These are phyloP conservation scores for Penicillium coprophilum DNA, from an alignment of 495 filamentous ascomycete species.

Conservation along the genomic window DNA sequence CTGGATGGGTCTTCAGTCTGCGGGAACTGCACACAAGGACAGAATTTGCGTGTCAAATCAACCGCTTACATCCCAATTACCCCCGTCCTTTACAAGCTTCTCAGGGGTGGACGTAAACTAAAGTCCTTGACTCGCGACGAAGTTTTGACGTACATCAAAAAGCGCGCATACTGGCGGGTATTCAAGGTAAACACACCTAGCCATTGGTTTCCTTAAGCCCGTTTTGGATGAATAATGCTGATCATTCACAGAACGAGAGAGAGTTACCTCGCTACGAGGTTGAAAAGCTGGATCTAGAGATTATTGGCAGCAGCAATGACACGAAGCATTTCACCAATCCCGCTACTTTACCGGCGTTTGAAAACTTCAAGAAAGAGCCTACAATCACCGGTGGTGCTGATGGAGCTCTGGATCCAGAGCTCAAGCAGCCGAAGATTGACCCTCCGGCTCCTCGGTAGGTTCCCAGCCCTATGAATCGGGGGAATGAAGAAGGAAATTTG, in stretches of 20 bases:
- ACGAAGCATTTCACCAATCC: conserved; percentile 9
- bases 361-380: conserved; percentile 13
- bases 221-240: not conserved
- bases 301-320: conserved; percentile 16
- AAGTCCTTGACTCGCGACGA: conserved; percentile 5
- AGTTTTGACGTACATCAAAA: conserved; percentile 3
- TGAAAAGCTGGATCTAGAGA: conserved; percentile 11
- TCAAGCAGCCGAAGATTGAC: conserved; percentile 10
- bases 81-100: conserved; percentile 7
- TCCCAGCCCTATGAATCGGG: not conserved
- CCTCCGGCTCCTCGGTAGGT: conserved; percentile 1
- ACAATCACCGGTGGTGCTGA: conserved; percentile 12
- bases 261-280: conserved; percentile 10
- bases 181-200: not conserved
- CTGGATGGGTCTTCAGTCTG: conserved; percentile 6
- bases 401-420: conserved; percentile 7
- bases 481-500: not conserved
- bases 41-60: not conserved
- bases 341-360: conserved; percentile 1
- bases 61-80: conserved; percentile 14
- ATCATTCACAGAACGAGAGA: conserved; percentile 1
- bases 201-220: no score
- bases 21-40: conserved; percentile 7
- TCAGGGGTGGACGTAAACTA: conserved; percentile 7
- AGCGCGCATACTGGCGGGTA: conserved; percentile 14